Evolutionary conservation across 1,139 yeast species (phyloP).

Genomic region (Yamadazyma songkhlaensis): DNA sequence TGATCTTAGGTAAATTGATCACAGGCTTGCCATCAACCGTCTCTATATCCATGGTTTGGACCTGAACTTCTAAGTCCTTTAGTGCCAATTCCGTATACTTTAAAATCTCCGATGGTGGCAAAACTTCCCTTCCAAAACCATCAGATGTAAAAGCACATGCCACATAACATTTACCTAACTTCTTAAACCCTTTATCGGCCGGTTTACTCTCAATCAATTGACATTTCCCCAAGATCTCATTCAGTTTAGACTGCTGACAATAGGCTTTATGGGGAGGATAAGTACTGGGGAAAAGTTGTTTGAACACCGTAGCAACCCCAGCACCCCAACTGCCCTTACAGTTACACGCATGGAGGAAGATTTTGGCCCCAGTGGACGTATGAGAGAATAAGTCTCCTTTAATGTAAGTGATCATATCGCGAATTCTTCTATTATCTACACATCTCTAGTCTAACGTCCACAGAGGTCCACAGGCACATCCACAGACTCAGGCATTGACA

Average conservation of each 20-base stretch:
- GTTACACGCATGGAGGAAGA: conserved; percentile 76
- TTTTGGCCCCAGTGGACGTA: conserved; percentile 24
- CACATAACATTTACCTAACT: conserved; percentile 28
- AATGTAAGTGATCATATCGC: conserved; percentile 29
- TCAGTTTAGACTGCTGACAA: conserved; percentile 36
- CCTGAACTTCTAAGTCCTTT: conserved; percentile 40
- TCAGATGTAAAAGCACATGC: conserved; percentile 75
- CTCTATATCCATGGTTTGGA: conserved; percentile 18
- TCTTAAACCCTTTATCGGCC: conserved; percentile 26
- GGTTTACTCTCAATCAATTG: conserved; percentile 39
- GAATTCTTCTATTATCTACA: not conserved
- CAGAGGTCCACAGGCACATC: too few species aligned
- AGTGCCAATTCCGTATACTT: conserved; percentile 48
- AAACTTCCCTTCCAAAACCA: conserved; percentile 25
- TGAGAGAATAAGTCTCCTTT: conserved; percentile 59
- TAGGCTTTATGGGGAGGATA: conserved; percentile 45
- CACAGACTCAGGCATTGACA: too few species aligned
- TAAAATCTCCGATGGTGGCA: conserved; percentile 39
- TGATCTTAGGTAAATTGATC: conserved; percentile 71
- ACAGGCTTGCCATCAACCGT: conserved; percentile 17
- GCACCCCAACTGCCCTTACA: conserved; percentile 84
- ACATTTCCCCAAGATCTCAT: conserved; percentile 60
- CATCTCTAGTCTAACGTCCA: too few species aligned
- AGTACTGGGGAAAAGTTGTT: conserved; percentile 49
- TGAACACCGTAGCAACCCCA: conserved; percentile 65